Percentiles rank a stretch among this genome's conserved stretches.
Evolutionary conservation across 306 rosid genomes (phyloP).

Genomic region (Biancaea sappan): DNA sequence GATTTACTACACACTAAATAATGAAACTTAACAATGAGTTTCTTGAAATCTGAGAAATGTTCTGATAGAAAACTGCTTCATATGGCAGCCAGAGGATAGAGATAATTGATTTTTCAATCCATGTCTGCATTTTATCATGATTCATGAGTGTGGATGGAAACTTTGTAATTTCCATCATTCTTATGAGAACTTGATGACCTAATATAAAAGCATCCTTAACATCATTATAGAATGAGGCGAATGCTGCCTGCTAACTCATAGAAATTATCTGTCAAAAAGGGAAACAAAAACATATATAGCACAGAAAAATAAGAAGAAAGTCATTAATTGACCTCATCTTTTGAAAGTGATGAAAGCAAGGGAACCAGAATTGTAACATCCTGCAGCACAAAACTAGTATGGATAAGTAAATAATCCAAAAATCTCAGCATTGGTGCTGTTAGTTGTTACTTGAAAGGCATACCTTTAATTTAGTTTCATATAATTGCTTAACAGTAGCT

Average conservation of each 20-base stretch:
- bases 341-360: conserved; percentile 82
- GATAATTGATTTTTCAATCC: neutral
- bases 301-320: conserved; percentile 21
- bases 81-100: neutral
- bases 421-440: conserved; percentile 12
- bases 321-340: conserved; percentile 67
- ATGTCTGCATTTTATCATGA: neutral
- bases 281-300: conserved; percentile 10
- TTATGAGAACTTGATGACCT: conserved; percentile 5
- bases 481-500: conserved; percentile 84
- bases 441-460: conserved; percentile 15
- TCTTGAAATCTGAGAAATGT: neutral
- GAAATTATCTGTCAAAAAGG: no score
- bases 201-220: conserved; percentile 4
- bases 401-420: conserved; percentile 35
- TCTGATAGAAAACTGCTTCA: neutral
- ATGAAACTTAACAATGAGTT: neutral
- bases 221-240: neutral
- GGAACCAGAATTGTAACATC: conserved; percentile 99
- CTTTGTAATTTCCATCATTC: conserved; percentile 23
- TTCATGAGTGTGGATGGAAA: neutral
- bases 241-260: neutral
- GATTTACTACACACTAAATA: conserved; percentile 17
- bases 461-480: conserved; percentile 93
- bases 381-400: conserved; percentile 50